Evolutionary conservation across 83 land plant species (phyloP).

Genomic region (Picea abies): DNA sequence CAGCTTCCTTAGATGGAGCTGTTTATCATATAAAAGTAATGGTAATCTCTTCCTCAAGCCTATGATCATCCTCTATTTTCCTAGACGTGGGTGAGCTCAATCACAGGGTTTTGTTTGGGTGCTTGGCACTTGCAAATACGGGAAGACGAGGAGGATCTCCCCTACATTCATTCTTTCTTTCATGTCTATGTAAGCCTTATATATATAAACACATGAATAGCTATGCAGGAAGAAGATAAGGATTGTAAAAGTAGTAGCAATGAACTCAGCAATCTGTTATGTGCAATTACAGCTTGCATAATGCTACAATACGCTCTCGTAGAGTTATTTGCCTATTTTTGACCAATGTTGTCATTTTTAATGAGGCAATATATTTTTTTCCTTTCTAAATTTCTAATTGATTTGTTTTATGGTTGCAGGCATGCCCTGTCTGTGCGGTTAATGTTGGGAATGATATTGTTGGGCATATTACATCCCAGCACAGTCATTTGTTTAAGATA

Average conservation of each 20-base stretch:
- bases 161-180: background rate
- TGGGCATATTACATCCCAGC: slow-evolving; percentile 12
- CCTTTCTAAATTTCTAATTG: background rate
- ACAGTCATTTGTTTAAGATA: slow-evolving; percentile 9
- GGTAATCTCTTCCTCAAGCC: background rate
- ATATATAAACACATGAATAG: background rate
- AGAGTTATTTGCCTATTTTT: background rate
- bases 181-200: background rate
- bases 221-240: background rate
- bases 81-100: background rate
- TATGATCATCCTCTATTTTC: background rate
- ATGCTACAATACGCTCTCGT: background rate
- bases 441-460: slow-evolving; percentile 15
- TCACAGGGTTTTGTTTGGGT: background rate
- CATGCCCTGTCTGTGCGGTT: slow-evolving; percentile 6
- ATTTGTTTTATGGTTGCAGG: slow-evolving; percentile 7
- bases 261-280: background rate
- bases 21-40: background rate
- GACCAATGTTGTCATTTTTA: background rate
- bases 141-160: background rate
- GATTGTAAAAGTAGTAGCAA: background rate
- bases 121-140: background rate
- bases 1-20: no score
- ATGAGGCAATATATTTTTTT: background rate
- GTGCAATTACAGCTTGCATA: background rate